These are phyloP conservation scores for Diaporthe citrichinensis DNA, from an alignment of 2,329 filamentous ascomycete species.

Conservation along the genomic window DNA sequence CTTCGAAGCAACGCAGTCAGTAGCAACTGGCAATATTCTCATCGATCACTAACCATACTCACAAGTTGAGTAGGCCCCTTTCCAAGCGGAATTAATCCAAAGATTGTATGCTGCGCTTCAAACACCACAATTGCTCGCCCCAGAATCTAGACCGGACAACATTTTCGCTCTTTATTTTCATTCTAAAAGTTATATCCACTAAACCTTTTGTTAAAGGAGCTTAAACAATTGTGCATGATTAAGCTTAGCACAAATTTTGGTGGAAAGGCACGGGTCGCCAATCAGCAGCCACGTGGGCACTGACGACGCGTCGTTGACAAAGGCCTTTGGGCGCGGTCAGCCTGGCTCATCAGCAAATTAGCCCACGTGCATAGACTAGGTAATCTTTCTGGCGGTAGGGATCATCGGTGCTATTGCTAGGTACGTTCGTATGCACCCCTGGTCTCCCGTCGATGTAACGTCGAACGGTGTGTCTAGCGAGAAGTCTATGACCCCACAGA, in stretches of 20 bases:
- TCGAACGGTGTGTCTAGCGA: not conserved
- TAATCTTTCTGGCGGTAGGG: not conserved
- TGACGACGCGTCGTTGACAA: not conserved
- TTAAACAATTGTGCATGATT: no score
- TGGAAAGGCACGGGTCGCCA: not conserved
- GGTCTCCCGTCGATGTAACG: slow-evolving; percentile 8
- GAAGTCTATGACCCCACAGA: slow-evolving; percentile 10
- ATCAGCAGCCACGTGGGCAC: not conserved
- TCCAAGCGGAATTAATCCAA: no score
- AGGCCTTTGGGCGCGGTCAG: not conserved
- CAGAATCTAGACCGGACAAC: no score
- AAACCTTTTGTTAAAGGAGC: no score
- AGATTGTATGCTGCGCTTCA: no score
- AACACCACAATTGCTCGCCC: no score
- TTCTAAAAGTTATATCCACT: no score
- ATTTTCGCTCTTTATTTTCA: no score
- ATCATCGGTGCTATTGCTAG: not conserved
- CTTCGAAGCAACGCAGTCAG: no score
- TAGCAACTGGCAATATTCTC: no score
- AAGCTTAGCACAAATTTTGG: not conserved
- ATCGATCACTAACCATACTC: no score
- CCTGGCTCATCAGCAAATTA: not conserved
- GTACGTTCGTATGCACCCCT: not conserved
- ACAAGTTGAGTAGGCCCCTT: no score
- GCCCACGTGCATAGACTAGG: not conserved